Evolutionary conservation across 2,329 filamentous ascomycete genomes (phyloP).

Genomic region (Colletotrichum lindemuthianum): DNA sequence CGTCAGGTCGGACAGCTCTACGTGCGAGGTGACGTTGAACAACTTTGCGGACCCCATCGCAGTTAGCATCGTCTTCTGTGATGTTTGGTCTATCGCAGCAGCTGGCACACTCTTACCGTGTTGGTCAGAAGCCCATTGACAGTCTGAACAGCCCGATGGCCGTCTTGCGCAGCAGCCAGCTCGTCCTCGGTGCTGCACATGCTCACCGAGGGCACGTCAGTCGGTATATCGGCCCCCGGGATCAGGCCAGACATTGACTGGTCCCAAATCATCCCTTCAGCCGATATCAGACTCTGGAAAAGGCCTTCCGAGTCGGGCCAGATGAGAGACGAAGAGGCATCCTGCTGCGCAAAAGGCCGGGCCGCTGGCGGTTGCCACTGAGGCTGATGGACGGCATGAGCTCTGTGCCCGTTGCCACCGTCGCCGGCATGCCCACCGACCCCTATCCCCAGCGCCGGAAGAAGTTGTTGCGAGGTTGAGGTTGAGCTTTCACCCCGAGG

Average conservation of each 20-base stretch:
- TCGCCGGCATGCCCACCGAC: neutral
- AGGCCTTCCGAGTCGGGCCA: constrained; percentile 13
- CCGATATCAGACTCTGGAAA: constrained; percentile 16
- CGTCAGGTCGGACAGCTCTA: constrained; percentile 12
- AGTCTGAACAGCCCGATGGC: constrained; percentile 12
- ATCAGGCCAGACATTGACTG: constrained; percentile 10
- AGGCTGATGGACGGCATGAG: neutral
- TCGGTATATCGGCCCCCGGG: neutral
- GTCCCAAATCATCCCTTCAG: constrained; percentile 17
- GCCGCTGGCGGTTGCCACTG: neutral
- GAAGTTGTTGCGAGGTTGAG: neutral
- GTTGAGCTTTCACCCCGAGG: neutral
- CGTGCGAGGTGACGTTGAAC: constrained; percentile 18
- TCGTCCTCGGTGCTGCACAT: neutral
- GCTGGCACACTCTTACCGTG: neutral
- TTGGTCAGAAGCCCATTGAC: constrained; percentile 18
- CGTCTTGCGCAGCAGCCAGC: constrained; percentile 8
- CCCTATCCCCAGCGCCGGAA: neutral
- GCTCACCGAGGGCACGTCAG: neutral
- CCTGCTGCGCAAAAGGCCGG: neutral
- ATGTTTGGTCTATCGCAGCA: neutral
- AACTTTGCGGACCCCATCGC: neutral
- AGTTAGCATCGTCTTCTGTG: neutral
- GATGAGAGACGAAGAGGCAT: neutral
- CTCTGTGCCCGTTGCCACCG: neutral